Evolutionary conservation across 306 rosid genomes (phyloP).

Genomic region (Heteromeles arbutifolia): DNA sequence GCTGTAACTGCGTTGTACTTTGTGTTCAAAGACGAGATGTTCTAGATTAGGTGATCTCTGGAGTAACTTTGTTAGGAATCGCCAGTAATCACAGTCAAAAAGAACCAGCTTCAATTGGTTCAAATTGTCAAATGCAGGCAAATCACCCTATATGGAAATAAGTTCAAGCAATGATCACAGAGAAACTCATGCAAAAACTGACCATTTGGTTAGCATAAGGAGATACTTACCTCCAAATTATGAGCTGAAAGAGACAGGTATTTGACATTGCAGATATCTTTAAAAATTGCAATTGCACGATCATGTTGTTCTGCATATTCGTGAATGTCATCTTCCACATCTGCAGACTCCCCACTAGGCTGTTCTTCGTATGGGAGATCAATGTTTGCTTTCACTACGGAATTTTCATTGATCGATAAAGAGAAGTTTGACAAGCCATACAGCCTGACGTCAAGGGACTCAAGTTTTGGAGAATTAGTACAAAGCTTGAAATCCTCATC

Average conservation of each 20-base stretch:
- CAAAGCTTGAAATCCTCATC: not conserved
- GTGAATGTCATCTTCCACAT: not conserved
- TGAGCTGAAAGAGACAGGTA: not conserved
- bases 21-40: not conserved
- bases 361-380: not conserved
- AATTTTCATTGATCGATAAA: not conserved
- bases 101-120: not conserved
- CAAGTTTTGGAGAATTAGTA: not conserved
- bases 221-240: not conserved
- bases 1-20: not conserved
- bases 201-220: no score
- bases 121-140: not conserved
- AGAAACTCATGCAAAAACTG: not conserved
- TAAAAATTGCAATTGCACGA: not conserved
- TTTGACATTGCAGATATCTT: not conserved
- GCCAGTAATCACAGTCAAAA: not conserved
- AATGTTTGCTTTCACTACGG: not conserved
- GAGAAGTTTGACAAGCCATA: not conserved
- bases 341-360: not conserved
- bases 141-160: not conserved
- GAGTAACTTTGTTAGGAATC: not conserved
- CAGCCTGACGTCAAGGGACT: not conserved
- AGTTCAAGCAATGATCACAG: not conserved
- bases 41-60: not conserved
- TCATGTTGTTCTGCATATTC: not conserved